Evolutionary conservation across 106 monocot genomes (phyloP).

Genomic region (Agapanthus africanus): DNA sequence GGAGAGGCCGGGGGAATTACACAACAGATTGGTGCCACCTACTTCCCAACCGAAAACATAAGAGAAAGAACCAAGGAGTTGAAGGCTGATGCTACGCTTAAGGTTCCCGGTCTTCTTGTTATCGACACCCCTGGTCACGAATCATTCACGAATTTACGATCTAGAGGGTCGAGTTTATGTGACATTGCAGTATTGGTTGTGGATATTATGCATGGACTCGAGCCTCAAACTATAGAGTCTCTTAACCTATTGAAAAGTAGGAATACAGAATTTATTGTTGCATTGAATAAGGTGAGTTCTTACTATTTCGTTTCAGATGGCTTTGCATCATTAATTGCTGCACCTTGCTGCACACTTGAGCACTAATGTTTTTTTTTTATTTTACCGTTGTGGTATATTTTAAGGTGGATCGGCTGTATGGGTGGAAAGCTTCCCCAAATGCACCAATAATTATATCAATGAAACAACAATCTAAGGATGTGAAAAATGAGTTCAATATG

Average conservation of each 20-base stretch:
- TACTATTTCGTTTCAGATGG: neutral
- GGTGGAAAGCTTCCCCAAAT: slow-evolving; percentile 75
- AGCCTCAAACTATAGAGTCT: slow-evolving; percentile 94
- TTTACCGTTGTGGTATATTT: neutral
- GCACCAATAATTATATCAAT: slow-evolving; percentile 72
- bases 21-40: slow-evolving; percentile 96
- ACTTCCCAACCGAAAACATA: slow-evolving; percentile 92
- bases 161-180: slow-evolving; percentile 96
- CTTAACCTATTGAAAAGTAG: slow-evolving; percentile 76
- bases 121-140: slow-evolving; percentile 99
- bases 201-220: slow-evolving; percentile 99
- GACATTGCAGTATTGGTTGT: slow-evolving; percentile 96
- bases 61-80: slow-evolving; percentile 92
- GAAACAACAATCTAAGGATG: slow-evolving; percentile 76
- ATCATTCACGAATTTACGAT: slow-evolving; percentile 82
- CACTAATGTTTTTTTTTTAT: neutral
- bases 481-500: slow-evolving; percentile 81
- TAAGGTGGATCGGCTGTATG: slow-evolving; percentile 93
- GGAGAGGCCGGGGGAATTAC: slow-evolving; percentile 98
- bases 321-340: neutral
- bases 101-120: slow-evolving; percentile 90
- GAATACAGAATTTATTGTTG: slow-evolving; percentile 89
- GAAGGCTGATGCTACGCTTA: slow-evolving; percentile 82
- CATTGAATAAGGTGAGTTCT: slow-evolving; percentile 79
- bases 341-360: neutral